These are phyloP conservation scores for Geotrichum carabidarum DNA, from an alignment of 1,139 yeast species.

Conservation along the genomic window DNA sequence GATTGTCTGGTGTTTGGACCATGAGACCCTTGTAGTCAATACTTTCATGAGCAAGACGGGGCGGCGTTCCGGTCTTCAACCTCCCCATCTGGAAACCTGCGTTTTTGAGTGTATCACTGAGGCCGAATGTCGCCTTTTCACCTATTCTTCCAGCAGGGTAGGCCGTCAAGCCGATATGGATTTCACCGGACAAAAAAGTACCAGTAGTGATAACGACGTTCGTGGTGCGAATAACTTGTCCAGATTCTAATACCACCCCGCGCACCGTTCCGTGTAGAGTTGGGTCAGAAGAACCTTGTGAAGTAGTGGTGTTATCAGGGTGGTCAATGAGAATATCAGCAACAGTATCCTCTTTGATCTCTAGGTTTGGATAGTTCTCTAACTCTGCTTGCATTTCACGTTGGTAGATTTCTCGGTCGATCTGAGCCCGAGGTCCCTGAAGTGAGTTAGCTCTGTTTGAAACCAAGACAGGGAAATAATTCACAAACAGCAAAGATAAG, in stretches of 20 bases:
- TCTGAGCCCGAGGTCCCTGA: constrained; percentile 88
- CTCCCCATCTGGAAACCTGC: constrained; percentile 85
- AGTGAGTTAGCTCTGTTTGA: neutral
- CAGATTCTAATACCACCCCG: constrained; percentile 72
- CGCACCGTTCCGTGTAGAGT: constrained; percentile 37
- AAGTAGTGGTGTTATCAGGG: constrained; percentile 14
- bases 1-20: constrained; percentile 72
- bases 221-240: constrained; percentile 53
- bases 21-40: constrained; percentile 59
- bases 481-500: neutral
- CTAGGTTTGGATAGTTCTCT: constrained; percentile 52
- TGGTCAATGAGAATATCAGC: constrained; percentile 72
- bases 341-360: constrained; percentile 68
- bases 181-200: constrained; percentile 89
- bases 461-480: neutral
- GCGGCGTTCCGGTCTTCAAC: constrained; percentile 95
- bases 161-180: constrained; percentile 76
- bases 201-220: constrained; percentile 91
- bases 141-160: constrained; percentile 93
- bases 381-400: constrained; percentile 73
- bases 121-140: constrained; percentile 85
- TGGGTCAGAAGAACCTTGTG: constrained; percentile 32
- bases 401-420: constrained; percentile 76
- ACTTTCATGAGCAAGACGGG: constrained; percentile 66
- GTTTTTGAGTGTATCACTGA: constrained; percentile 66